phyloP scores from a whole-genome alignment of 108 stramenopile species.

The Stephanodiscus minutulus region DNA sequence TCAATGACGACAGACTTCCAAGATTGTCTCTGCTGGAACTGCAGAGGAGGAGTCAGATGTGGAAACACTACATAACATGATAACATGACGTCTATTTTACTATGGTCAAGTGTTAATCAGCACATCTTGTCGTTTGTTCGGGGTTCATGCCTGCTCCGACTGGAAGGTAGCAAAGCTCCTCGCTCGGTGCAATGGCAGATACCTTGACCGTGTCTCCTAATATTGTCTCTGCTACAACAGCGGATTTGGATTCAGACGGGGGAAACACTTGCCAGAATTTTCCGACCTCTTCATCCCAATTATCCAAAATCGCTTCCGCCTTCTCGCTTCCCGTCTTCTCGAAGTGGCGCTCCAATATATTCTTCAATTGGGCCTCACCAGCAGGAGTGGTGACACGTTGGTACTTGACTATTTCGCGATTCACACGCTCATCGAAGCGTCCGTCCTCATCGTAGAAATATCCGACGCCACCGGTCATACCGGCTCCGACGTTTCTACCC shows the following conservation, averaged over 20 bases:
- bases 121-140: constrained; percentile 83
- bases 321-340: constrained; percentile 88
- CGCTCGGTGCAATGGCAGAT: constrained; percentile 80
- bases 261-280: constrained; percentile 93
- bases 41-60: constrained; percentile 72
- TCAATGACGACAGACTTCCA: constrained; percentile 55
- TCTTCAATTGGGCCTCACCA: constrained; percentile 78
- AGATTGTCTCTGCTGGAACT: constrained; percentile 48
- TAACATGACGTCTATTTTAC: not conserved
- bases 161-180: constrained; percentile 84
- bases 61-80: too few species aligned
- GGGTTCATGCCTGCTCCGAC: constrained; percentile 70
- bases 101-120: constrained; percentile 56
- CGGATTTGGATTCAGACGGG: constrained; percentile 72
- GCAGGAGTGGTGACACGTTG: constrained; percentile 71
- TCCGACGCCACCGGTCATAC: constrained; percentile 95
- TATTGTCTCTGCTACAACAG: constrained; percentile 54
- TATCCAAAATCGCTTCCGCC: constrained; percentile 83
- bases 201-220: constrained; percentile 57
- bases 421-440: constrained; percentile 81
- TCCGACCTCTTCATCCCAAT: constrained; percentile 79
- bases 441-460: constrained; percentile 92
- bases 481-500: constrained; percentile 95
- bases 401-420: constrained; percentile 88
- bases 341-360: constrained; percentile 88